A percentile compares a stretch with the other conserved stretches of the same genome.
Evolutionary conservation across 225 moss, liverwort and hornwort species (phyloP).

Genomic region (Pleurozium schreberi): DNA sequence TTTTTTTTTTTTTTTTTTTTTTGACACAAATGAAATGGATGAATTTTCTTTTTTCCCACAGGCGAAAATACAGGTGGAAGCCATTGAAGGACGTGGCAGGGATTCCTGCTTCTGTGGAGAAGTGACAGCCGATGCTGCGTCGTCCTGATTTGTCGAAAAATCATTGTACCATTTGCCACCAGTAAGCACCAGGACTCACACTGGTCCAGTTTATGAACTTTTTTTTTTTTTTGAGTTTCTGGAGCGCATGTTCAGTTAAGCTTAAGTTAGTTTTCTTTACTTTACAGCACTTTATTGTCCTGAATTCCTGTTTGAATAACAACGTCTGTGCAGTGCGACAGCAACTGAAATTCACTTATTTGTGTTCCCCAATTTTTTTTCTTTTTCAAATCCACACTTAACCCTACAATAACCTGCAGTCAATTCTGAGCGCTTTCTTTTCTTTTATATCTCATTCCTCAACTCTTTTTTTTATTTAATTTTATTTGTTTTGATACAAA

Average conservation of each 20-base stretch:
- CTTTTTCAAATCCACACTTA: background rate
- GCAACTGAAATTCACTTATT: background rate
- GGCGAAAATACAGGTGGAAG: constrained; percentile 81
- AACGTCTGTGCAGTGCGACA: background rate
- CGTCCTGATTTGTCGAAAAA: constrained; percentile 21
- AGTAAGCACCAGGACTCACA: background rate
- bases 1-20: no score
- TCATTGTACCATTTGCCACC: background rate
- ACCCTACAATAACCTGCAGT: background rate
- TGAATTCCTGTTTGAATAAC: background rate
- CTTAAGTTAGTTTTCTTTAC: background rate
- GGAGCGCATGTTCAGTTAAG: background rate
- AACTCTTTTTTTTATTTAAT: background rate
- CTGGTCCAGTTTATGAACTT: background rate
- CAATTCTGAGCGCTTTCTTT: background rate
- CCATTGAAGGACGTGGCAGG: constrained; percentile 80
- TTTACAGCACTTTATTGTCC: no score
- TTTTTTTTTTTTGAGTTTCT: background rate
- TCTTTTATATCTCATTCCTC: background rate
- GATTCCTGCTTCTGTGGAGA: constrained; percentile 23
- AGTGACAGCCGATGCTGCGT: constrained; percentile 2
- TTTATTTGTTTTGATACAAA: background rate
- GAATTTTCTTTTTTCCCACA: no score
- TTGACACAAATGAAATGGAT: no score
- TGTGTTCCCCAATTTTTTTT: background rate